These are phyloP conservation scores for Auricularia sp. DNA, from an alignment of 768 basidiomycete species.

Conservation along the genomic window DNA sequence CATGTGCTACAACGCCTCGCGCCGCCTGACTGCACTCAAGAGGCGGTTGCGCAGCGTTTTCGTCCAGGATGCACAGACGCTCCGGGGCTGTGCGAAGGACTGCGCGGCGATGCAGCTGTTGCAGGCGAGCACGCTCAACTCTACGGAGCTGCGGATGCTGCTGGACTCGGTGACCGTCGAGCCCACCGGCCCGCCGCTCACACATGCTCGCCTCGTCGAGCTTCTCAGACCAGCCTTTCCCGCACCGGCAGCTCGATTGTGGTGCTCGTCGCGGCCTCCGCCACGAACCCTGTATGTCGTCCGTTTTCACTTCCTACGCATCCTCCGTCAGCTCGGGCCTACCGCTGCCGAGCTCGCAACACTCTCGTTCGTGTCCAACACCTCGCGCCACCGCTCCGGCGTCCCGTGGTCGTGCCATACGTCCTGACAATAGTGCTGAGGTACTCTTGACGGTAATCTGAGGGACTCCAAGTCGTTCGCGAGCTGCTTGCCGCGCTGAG, in stretches of 20 bases:
- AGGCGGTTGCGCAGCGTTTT: slow-evolving; percentile 50
- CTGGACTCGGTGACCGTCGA: slow-evolving; percentile 44
- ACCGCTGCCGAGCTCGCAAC: slow-evolving; percentile 58
- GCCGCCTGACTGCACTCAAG: slow-evolving; percentile 63
- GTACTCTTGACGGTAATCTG: too few relatives aligned
- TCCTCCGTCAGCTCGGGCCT: slow-evolving; percentile 35
- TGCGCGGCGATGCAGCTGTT: slow-evolving; percentile 61
- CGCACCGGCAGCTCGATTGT: too few relatives aligned
- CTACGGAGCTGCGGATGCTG: slow-evolving; percentile 57
- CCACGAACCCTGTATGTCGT: slow-evolving; percentile 53
- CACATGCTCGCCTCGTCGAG: not conserved
- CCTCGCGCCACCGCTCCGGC: slow-evolving; percentile 73
- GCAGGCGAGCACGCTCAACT: slow-evolving; percentile 77
- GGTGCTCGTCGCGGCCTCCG: slow-evolving; percentile 58
- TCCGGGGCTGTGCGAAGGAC: slow-evolving; percentile 46
- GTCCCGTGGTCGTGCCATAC: slow-evolving; percentile 88
- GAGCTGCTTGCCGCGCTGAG: too few relatives aligned
- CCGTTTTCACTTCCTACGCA: slow-evolving; percentile 25
- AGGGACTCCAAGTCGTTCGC: too few relatives aligned
- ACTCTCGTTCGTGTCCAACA: slow-evolving; percentile 61
- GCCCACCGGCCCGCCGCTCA: slow-evolving; percentile 13
- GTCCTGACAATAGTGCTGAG: slow-evolving; percentile 57
- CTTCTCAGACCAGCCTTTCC: not conserved
- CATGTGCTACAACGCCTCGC: slow-evolving; percentile 62
- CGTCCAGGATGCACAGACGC: slow-evolving; percentile 44